phyloP scores from a whole-genome alignment of 208 protist species.

The Leishmania braziliensis region DNA sequence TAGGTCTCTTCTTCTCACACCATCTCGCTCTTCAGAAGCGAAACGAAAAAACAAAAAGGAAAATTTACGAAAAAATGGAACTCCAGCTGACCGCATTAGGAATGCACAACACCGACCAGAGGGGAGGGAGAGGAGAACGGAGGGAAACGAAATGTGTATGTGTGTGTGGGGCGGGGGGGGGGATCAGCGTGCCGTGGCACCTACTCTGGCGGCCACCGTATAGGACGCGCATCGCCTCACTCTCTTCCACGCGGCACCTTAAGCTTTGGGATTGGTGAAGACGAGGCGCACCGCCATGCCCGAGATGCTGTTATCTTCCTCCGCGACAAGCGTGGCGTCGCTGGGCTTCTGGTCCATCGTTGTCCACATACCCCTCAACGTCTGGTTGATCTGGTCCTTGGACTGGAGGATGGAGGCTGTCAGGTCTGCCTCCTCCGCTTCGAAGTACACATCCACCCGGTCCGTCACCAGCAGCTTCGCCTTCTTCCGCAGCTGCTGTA shows the following conservation, averaged over 20 bases:
- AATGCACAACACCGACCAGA: background rate
- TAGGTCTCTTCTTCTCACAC: background rate
- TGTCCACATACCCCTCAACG: slow-evolving; percentile 68
- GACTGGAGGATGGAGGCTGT: slow-evolving; percentile 65
- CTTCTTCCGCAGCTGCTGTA: slow-evolving; percentile 98
- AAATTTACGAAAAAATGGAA: background rate
- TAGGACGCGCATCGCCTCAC: background rate
- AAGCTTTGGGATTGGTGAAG: slow-evolving; percentile 40
- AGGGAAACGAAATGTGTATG: background rate
- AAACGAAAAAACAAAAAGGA: background rate
- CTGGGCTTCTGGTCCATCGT: slow-evolving; percentile 66
- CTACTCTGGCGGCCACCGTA: background rate
- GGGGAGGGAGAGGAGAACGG: background rate
- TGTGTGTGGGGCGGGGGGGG: background rate
- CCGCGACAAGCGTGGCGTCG: slow-evolving; percentile 61
- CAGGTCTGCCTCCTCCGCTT: slow-evolving; percentile 77
- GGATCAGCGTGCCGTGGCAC: background rate
- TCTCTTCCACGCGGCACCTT: background rate
- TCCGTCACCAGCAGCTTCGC: slow-evolving; percentile 81
- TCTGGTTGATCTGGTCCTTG: slow-evolving; percentile 76
- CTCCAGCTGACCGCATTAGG: background rate
- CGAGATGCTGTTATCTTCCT: slow-evolving; percentile 89
- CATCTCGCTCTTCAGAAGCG: background rate
- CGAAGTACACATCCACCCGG: slow-evolving; percentile 76
- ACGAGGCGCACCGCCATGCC: slow-evolving; percentile 69